Evolutionary conservation across 1,284 basidiomycete genomes (phyloP).

Genomic region (Ganoderma lingzhi): DNA sequence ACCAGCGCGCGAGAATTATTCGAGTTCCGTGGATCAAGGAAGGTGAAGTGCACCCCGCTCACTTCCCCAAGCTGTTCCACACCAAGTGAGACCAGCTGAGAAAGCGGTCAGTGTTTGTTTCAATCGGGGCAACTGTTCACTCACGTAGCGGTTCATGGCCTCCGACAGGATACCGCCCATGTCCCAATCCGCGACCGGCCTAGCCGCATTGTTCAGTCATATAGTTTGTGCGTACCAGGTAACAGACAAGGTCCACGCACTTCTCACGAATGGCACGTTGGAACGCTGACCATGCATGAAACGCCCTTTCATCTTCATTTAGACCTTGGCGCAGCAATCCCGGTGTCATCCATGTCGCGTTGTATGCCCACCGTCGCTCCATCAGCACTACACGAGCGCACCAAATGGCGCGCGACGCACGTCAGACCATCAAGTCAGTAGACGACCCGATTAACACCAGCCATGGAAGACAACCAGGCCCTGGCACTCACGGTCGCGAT

Average conservation of each 20-base stretch:
- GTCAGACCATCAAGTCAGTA: constrained; percentile 26
- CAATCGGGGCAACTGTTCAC: neutral
- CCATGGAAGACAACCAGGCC: constrained; percentile 15
- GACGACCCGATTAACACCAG: constrained; percentile 6
- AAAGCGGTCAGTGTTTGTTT: constrained; percentile 14
- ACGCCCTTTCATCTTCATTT: constrained; percentile 26
- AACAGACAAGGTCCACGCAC: constrained; percentile 17
- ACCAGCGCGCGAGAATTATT: constrained; percentile 49
- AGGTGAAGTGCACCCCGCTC: constrained; percentile 57
- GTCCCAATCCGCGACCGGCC: constrained; percentile 23
- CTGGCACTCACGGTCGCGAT: constrained; percentile 35
- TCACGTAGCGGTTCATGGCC: constrained; percentile 34
- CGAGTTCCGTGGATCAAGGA: constrained; percentile 55
- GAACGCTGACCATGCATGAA: constrained; percentile 34
- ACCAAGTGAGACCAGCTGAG: constrained; percentile 61
- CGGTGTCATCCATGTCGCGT: constrained; percentile 34
- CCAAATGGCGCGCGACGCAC: neutral
- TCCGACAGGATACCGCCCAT: constrained; percentile 18
- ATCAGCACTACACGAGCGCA: constrained; percentile 1
- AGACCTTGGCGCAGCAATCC: constrained; percentile 27
- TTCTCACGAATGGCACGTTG: constrained; percentile 29
- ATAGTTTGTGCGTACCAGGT: neutral
- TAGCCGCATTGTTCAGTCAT: constrained; percentile 13
- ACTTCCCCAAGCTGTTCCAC: constrained; percentile 50
- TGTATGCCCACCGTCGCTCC: constrained; percentile 27